phyloP scores from a whole-genome alignment of 176 grass and related monocot genomes.

The Triticum timopheevii region DNA sequence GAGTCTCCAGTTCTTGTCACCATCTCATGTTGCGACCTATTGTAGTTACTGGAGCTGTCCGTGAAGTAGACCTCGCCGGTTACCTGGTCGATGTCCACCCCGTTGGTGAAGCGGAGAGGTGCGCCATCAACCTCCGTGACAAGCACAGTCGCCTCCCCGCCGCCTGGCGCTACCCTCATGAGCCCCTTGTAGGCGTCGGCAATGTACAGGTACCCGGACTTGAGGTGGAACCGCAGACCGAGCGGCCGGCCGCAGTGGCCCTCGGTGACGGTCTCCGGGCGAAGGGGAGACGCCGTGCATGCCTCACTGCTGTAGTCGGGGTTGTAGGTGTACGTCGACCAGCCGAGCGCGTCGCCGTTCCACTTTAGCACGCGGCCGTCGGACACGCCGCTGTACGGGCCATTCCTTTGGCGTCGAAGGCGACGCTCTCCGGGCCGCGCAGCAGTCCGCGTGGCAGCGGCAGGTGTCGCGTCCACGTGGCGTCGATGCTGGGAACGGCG shows the following conservation, averaged over 20 bases:
- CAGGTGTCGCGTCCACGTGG: neutral
- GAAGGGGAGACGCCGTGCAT: neutral
- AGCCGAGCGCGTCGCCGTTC: neutral
- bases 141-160: neutral
- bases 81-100: neutral
- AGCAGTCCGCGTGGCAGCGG: neutral
- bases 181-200: constrained; percentile 13
- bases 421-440: constrained; percentile 11
- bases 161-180: neutral
- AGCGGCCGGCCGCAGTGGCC: constrained; percentile 3
- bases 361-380: neutral
- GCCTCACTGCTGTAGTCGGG: constrained; percentile 6
- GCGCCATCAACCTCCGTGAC: neutral
- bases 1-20: neutral
- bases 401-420: neutral
- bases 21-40: neutral
- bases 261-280: neutral
- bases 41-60: neutral
- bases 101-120: constrained; percentile 8
- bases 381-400: neutral
- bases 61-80: constrained; percentile 4
- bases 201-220: neutral
- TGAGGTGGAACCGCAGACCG: neutral
- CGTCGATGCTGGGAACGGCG: neutral
- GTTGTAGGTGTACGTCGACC: neutral